Base-by-base conservation (phyloP, 176 grass and related monocot species). In the Neostapfia colusana region DNA sequence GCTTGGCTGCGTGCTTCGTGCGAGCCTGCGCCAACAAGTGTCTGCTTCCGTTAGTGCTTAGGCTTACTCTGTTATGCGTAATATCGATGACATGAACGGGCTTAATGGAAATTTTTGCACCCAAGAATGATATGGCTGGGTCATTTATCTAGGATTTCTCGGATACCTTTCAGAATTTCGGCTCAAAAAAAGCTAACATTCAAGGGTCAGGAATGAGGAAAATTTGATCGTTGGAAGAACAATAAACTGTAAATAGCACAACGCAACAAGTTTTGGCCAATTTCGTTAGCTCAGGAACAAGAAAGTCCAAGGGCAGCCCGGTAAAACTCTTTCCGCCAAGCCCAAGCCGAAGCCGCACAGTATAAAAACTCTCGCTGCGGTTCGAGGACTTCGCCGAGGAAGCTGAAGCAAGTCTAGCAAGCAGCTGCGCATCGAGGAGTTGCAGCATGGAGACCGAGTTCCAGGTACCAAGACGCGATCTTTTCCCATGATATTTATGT, bases 401-500 rank as follows among this genome's bases (percentile, higher is more conserved):
- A 73, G 8, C 71, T 46, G 53, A 40, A 26, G 4, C 13, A 26
- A n/a, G 13, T 8, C 4, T n/a, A 65, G 2, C 55, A 16, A 26
- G 12, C 23, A 11, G 39, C 56, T 31, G 27, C 48, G 12, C 8
- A 57, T 75, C 82, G 18, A 69, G 17, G 15, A 40, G 4, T 61
- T 75, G 21, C 13, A 35, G 24, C 12, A 84, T 84, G 73, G 82
- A 84, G 66, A 78, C 54, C 12, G 73, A 84, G 23, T 84, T 84
- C 82, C 82, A 84, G 82, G 82, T 84, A 78, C 21, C 18, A 15
- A 8, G 13, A 28, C 63, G 12, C 72, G 10, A 21, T 35, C 36
- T 62, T 70, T 84, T 1, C 55, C 55, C 8, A 53, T 56, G 53
- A 56, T 8, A 56, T 56, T 28, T 8, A 31, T 1, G 23, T 64